phyloP scores from a whole-genome alignment of 1,139 yeast species.

The Yamadazyma triangularis region DNA sequence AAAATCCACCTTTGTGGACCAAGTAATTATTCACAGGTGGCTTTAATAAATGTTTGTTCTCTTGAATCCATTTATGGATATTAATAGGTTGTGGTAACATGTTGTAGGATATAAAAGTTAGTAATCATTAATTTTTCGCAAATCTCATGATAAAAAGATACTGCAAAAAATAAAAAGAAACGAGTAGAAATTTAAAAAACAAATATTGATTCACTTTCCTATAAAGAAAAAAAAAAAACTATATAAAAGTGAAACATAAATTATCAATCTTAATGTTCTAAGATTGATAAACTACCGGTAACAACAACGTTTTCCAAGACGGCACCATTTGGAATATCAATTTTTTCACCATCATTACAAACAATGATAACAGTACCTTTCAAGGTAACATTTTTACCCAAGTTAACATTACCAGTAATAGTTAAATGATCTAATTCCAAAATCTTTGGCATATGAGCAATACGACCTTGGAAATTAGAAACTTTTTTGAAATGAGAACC shows the following conservation, averaged over 20 bases:
- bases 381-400: constrained; percentile 86
- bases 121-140: background rate
- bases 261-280: constrained; percentile 64
- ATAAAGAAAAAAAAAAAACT: too few relatives aligned
- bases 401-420: constrained; percentile 90
- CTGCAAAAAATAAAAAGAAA: background rate
- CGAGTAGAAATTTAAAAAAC: background rate
- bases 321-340: constrained; percentile 95
- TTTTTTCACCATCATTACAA: constrained; percentile 94
- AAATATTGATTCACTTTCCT: too few relatives aligned
- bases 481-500: constrained; percentile 97
- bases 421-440: constrained; percentile 96
- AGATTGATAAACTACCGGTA: constrained; percentile 92
- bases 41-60: constrained; percentile 67
- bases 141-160: background rate
- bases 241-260: too few relatives aligned
- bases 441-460: constrained; percentile 94
- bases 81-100: constrained; percentile 73
- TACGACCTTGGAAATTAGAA: constrained; percentile 81
- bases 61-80: constrained; percentile 74
- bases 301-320: constrained; percentile 93
- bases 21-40: constrained; percentile 94
- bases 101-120: background rate
- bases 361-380: constrained; percentile 98
- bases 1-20: constrained; percentile 85